These are phyloP conservation scores for Aspergillus tanneri DNA, from an alignment of 2,329 filamentous ascomycete species.

Conservation along the genomic window DNA sequence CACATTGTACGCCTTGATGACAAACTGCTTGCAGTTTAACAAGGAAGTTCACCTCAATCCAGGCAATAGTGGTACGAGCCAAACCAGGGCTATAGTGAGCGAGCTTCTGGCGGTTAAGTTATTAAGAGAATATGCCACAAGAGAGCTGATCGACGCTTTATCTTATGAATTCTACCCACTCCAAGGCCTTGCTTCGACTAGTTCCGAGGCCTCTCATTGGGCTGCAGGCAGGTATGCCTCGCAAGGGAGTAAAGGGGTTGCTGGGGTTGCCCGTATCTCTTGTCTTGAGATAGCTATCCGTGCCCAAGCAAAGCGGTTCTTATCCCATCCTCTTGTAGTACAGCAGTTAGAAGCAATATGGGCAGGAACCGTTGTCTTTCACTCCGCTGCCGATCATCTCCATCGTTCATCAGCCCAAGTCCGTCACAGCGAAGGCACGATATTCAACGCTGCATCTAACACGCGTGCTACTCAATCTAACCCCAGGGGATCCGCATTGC, in stretches of 20 bases:
- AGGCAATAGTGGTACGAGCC: constrained; percentile 78
- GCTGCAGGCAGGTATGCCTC: constrained; percentile 33
- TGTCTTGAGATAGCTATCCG: constrained; percentile 91
- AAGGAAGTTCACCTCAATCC: constrained; percentile 82
- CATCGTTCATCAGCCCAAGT: constrained; percentile 60
- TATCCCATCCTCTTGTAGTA: constrained; percentile 87
- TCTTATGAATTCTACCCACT: constrained; percentile 95
- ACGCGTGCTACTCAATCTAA: constrained; percentile 14
- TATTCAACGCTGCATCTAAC: constrained; percentile 24
- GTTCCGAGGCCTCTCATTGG: constrained; percentile 37
- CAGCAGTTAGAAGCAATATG: constrained; percentile 96
- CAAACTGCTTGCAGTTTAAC: constrained; percentile 88
- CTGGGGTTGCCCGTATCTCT: constrained; percentile 73
- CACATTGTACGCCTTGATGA: constrained; percentile 85
- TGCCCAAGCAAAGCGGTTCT: constrained; percentile 86
- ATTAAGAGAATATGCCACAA: constrained; percentile 82
- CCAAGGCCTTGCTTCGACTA: constrained; percentile 63
- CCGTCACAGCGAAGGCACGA: constrained; percentile 19
- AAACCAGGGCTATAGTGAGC: constrained; percentile 82
- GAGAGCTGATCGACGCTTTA: constrained; percentile 88
- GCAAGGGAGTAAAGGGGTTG: constrained; percentile 48
- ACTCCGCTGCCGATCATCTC: constrained; percentile 80
- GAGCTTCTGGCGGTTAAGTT: constrained; percentile 87
- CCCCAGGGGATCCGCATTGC: constrained; percentile 29
- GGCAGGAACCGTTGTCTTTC: constrained; percentile 93